Conservation (phyloP, 805 yeast genomes). For the Candida patagonica region DNA sequence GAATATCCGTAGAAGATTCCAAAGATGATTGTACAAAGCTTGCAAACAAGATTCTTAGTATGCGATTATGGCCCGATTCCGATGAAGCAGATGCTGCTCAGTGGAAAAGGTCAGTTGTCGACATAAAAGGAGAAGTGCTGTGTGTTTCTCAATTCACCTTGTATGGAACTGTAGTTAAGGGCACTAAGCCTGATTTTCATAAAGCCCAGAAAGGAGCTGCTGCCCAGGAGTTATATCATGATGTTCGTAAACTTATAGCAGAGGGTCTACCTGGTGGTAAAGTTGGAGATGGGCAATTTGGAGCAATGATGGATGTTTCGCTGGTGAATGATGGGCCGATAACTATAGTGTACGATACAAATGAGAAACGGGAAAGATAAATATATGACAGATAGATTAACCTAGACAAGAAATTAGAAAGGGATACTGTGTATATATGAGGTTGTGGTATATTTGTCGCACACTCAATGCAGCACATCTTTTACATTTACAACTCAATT, state of each 20-base stretch:
- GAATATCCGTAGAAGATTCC: conserved; percentile 73
- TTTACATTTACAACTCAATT: no score
- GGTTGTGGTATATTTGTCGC: no score
- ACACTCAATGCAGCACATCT: no score
- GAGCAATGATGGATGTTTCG: conserved; percentile 95
- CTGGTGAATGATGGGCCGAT: conserved; percentile 90
- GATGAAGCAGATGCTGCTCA: conserved; percentile 51
- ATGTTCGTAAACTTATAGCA: conserved; percentile 31
- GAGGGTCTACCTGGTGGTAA: conserved; percentile 34
- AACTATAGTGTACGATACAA: conserved; percentile 74
- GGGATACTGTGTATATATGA: no score
- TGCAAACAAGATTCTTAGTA: conserved; percentile 53
- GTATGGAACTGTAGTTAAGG: conserved; percentile 77
- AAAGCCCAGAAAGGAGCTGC: conserved; percentile 72
- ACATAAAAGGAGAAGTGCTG: conserved; percentile 60
- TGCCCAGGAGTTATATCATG: conserved; percentile 41
- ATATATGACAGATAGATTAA: no score
- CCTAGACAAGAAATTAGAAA: no score
- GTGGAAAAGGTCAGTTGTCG: conserved; percentile 68
- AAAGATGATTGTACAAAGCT: conserved; percentile 60
- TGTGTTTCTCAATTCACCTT: conserved; percentile 89
- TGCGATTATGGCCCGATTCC: conserved; percentile 64
- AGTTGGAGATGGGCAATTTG: conserved; percentile 84
- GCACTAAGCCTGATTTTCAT: conserved; percentile 93
- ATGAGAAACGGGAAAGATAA: no score